Evolutionary conservation across 164 flowering plant genomes (phyloP).

Genomic region (Brasenia schreberi): DNA sequence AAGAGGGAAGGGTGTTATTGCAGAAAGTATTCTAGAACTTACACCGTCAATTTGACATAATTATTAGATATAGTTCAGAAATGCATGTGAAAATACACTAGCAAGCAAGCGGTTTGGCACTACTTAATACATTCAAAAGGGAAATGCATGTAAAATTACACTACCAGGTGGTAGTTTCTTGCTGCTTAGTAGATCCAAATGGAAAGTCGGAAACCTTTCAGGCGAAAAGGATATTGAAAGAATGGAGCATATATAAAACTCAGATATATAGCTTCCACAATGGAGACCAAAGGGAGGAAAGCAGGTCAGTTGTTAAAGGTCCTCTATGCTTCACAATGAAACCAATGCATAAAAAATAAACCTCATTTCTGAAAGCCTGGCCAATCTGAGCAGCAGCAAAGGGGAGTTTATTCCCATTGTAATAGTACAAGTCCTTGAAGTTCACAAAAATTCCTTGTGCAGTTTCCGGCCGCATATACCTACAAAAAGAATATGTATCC

Average conservation of each 20-base stretch:
- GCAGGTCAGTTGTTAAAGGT: background rate
- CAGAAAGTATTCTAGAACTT: background rate
- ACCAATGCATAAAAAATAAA: slow-evolving; percentile 5
- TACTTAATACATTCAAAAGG: no score
- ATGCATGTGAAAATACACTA: no score
- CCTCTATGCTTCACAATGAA: background rate
- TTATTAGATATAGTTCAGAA: no score
- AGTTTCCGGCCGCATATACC: slow-evolving; percentile 97
- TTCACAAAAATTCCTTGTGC: slow-evolving; percentile 99
- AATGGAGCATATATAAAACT: no score
- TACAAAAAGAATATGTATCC: slow-evolving; percentile 11
- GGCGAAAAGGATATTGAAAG: no score
- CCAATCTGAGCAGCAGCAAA: slow-evolving; percentile 99
- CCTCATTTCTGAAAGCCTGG: slow-evolving; percentile 99
- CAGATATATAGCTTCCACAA: background rate
- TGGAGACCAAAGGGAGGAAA: background rate
- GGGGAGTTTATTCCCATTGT: slow-evolving; percentile 93
- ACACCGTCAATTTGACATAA: background rate
- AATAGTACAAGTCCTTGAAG: slow-evolving; percentile 86
- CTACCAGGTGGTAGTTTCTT: no score
- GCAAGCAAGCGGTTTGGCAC: no score
- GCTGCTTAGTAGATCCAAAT: no score
- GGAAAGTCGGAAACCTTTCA: no score
- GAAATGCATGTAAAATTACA: no score
- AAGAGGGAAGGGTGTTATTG: background rate